Percentiles rank a stretch among this genome's conserved stretches.
Evolutionary conservation across 2,329 filamentous ascomycete species (phyloP).

Genomic region (Periconia digitata): DNA sequence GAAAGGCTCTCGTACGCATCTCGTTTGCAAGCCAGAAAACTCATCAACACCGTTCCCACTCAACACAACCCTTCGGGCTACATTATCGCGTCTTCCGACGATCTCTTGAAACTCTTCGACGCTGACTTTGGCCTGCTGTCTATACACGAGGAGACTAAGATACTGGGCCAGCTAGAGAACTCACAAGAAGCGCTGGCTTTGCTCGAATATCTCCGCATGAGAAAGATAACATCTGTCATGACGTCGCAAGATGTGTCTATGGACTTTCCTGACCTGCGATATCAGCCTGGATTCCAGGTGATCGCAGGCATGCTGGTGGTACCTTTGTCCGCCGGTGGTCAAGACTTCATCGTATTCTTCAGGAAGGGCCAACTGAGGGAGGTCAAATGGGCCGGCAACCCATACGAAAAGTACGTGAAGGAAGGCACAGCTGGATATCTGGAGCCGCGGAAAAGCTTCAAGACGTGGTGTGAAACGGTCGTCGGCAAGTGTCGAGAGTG

Average conservation of each 20-base stretch:
- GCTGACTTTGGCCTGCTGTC: slow-evolving; percentile 85
- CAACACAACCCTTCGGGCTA: slow-evolving; percentile 83
- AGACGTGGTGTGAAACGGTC: slow-evolving; percentile 78
- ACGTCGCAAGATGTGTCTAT: slow-evolving; percentile 73
- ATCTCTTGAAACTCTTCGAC: slow-evolving; percentile 79
- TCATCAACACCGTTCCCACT: slow-evolving; percentile 83
- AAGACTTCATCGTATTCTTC: slow-evolving; percentile 90
- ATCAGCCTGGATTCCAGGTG: slow-evolving; percentile 74
- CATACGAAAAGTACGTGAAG: slow-evolving; percentile 75
- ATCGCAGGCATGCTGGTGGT: slow-evolving; percentile 82
- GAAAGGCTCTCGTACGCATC: slow-evolving; percentile 85
- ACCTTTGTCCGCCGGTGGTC: slow-evolving; percentile 72
- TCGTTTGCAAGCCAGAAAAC: slow-evolving; percentile 78
- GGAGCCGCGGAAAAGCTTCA: slow-evolving; percentile 79
- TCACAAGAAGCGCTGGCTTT: slow-evolving; percentile 82
- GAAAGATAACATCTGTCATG: slow-evolving; percentile 71
- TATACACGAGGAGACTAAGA: slow-evolving; percentile 85
- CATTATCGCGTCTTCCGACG: slow-evolving; percentile 86
- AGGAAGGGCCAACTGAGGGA: slow-evolving; percentile 73
- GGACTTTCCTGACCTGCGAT: slow-evolving; percentile 81
- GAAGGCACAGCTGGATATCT: slow-evolving; percentile 73
- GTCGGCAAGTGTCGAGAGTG: slow-evolving; percentile 83
- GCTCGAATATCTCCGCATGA: slow-evolving; percentile 80
- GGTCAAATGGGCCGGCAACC: slow-evolving; percentile 85
- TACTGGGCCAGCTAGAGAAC: slow-evolving; percentile 72